Evolutionary conservation across 192 early-diverging fungal species (phyloP), one percentile per base, ranked within the genome.

Genomic region (Coemansia sp.): DNA sequence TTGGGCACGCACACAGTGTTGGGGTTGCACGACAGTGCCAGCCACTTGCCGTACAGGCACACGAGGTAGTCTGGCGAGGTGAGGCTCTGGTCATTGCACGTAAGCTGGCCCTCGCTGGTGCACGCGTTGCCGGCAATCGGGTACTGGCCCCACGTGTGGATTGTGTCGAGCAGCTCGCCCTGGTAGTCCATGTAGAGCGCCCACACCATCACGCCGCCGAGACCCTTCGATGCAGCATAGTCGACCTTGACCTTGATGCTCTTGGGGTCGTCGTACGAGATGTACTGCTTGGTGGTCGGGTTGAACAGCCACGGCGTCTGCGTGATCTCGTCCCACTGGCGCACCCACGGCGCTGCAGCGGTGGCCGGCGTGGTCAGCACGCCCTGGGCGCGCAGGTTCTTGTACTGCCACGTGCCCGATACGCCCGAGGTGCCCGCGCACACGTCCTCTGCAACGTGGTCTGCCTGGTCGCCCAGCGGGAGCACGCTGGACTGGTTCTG

Each of bases 191-290:
- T 72, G 1, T 58, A 56, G 4, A 71, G 43, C 42, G 64, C 69
- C 74, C 86, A 88, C 14, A 85, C 66, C 70, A 87, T 82, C 7
- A 89, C 74, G 61, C 89, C 89, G 14, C 65, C 73, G 32, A 93
- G 69, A 3, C 78, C 81, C 16, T 74, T 64, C 0, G 58, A 67
- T 1, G 73, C 58, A 14, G 82, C 83, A 64, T 80, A 82, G 8
- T 76, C 60, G 10, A 83, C 71, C 61, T 93, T 93, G 58, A 77
- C 69, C 12, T 69, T 58, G 10, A 93, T 29, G 21, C 88, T 89
- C n/a, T 67, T 33, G 10, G 81, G 73, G 55, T 93, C 91, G 63
- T 93, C 91, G 58, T 93, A 93, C 1, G 88, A 88, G 32, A 93
- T 85, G 60, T 84, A 92, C 12, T 69, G 69, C 33, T 86, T 87